Conservation (phyloP, 352 stramenopile species). For the Phytopythium ostracodes region DNA sequence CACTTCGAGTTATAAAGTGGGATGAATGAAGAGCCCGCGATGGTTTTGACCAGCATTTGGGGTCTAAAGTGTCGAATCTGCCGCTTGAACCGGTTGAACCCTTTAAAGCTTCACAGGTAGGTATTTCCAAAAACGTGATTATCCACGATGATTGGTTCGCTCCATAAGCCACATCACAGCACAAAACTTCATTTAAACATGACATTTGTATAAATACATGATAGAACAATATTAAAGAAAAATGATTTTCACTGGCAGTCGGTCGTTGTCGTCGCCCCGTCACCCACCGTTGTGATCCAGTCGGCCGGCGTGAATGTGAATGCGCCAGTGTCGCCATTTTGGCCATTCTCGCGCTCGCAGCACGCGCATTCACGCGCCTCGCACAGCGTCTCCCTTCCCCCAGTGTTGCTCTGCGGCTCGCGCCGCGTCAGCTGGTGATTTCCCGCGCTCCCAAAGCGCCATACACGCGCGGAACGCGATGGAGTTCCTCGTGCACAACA, state of each 20-base stretch:
- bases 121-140: neutral
- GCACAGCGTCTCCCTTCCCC: neutral
- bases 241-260: neutral
- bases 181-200: neutral
- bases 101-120: neutral
- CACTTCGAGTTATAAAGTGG: neutral
- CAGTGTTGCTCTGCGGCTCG: neutral
- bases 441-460: neutral
- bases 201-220: neutral
- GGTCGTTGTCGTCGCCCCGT: neutral
- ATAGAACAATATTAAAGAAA: too few species aligned
- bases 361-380: neutral
- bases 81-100: neutral
- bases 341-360: neutral
- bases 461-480: slow-evolving; percentile 25
- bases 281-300: neutral
- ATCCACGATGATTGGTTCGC: neutral
- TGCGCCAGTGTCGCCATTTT: neutral
- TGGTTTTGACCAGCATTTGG: too few species aligned
- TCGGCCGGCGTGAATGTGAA: neutral
- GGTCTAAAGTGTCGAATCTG: too few species aligned
- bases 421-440: neutral
- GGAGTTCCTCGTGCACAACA: slow-evolving; percentile 97
- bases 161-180: neutral
- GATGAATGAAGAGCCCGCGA: too few species aligned